Percentiles rank a stretch among this genome's conserved stretches.
phyloP scores from a whole-genome alignment of 148 eudicot species.

The Rhododendron vialii region DNA sequence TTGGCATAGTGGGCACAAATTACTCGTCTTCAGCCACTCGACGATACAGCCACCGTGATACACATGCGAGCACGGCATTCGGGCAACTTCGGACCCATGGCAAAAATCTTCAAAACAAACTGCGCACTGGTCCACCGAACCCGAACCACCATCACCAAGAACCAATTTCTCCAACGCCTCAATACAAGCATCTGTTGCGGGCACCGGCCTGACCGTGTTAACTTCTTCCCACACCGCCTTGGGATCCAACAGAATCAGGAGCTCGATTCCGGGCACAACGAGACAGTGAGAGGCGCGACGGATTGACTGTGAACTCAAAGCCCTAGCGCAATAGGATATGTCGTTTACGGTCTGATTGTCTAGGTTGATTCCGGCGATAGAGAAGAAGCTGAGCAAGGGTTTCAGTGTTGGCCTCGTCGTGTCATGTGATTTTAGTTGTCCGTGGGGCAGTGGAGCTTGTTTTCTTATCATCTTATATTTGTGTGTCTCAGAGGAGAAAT shows the following conservation, averaged over 20 bases:
- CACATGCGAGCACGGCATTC: not conserved
- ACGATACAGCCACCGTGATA: not conserved
- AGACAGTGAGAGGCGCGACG: too few species aligned
- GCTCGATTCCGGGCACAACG: not conserved
- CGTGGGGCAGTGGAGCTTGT: not conserved
- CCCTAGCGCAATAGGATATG: not conserved
- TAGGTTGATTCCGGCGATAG: not conserved
- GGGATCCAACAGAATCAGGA: not conserved
- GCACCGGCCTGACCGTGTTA: not conserved
- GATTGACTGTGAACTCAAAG: not conserved
- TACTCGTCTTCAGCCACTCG: not conserved
- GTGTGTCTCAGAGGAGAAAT: not conserved
- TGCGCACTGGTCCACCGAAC: not conserved
- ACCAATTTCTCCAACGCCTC: not conserved
- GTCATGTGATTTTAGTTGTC: not conserved
- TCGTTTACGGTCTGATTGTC: not conserved
- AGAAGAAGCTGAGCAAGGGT: too few species aligned
- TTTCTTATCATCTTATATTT: not conserved
- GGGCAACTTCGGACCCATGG: not conserved
- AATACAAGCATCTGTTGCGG: not conserved
- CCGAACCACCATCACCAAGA: not conserved
- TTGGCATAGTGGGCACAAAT: not conserved
- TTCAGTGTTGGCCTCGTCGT: not conserved
- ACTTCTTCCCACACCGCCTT: not conserved
- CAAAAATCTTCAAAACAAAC: not conserved